Conservation (phyloP, 352 stramenopile genomes). For the Peronosclerospora sorghi region DNA sequence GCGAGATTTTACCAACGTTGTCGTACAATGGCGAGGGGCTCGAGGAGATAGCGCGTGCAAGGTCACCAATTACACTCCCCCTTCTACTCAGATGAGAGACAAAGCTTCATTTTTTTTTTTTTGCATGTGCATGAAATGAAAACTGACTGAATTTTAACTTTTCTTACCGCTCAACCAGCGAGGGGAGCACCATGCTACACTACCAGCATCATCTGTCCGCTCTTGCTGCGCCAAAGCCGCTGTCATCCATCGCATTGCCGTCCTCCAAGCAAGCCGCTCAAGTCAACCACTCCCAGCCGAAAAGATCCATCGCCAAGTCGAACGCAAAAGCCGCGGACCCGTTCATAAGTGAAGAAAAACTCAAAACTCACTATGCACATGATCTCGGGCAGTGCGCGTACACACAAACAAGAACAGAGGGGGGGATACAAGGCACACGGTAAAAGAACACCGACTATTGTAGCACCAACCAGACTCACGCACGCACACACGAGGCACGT, state of each 20-base stretch:
- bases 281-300: constrained; percentile 4
- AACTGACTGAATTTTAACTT: constrained; percentile 14
- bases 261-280: constrained; percentile 4
- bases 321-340: constrained; percentile 14
- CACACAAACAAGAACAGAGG: constrained; percentile 25
- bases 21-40: constrained; percentile 81
- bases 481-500: constrained; percentile 18
- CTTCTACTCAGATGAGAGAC: constrained; percentile 13
- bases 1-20: constrained; percentile 67
- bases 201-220: constrained; percentile 1
- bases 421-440: constrained; percentile 24
- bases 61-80: constrained; percentile 38
- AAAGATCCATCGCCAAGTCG: constrained; percentile 4
- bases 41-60: constrained; percentile 20
- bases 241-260: constrained; percentile 13
- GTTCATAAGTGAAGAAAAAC: constrained; percentile 26
- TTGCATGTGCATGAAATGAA: constrained; percentile 3
- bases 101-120: neutral
- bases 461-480: constrained; percentile 30
- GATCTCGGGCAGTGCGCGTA: constrained; percentile 16
- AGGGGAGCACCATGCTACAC: constrained; percentile 15
- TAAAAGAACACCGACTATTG: constrained; percentile 27
- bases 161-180: constrained; percentile 18
- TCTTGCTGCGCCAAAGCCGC: constrained; percentile 2
- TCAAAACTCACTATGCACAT: constrained; percentile 25